Percentiles rank a stretch among this genome's conserved stretches.
phyloP scores from a whole-genome alignment of 179 eudicot species.

The Spergularia azorica region DNA sequence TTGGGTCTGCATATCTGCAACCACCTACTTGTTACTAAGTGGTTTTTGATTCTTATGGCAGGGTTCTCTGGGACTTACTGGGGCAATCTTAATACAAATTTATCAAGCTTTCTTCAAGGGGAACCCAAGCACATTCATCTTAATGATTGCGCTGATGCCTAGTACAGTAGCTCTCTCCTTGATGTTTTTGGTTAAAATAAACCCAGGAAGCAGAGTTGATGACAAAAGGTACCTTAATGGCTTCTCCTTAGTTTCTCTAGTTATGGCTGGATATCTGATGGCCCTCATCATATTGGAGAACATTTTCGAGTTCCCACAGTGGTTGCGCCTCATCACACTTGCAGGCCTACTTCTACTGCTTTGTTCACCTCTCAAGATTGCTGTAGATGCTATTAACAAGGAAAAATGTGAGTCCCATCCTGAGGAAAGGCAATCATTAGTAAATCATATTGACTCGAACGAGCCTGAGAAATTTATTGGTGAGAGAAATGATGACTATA shows the following conservation, averaged over 20 bases:
- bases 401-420: slow-evolving; percentile 12
- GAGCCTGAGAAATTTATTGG: slow-evolving; percentile 18
- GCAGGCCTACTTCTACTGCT: slow-evolving; percentile 47
- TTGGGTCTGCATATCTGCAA: not conserved
- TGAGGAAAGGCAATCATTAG: slow-evolving; percentile 11
- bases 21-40: not conserved
- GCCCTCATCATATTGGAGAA: slow-evolving; percentile 57
- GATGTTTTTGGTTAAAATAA: slow-evolving; percentile 60
- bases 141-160: slow-evolving; percentile 71
- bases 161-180: slow-evolving; percentile 46
- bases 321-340: slow-evolving; percentile 39
- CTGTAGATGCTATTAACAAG: slow-evolving; percentile 22
- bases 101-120: slow-evolving; percentile 56
- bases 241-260: slow-evolving; percentile 55
- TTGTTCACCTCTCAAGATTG: slow-evolving; percentile 45
- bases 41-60: slow-evolving; percentile 25
- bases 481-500: slow-evolving; percentile 24
- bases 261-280: slow-evolving; percentile 57
- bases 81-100: slow-evolving; percentile 74
- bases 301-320: slow-evolving; percentile 41
- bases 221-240: slow-evolving; percentile 60
- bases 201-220: slow-evolving; percentile 31
- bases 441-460: not conserved
- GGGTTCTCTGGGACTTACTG: slow-evolving; percentile 92
- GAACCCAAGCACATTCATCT: slow-evolving; percentile 54